Percentiles rank a stretch among this genome's conserved stretches.
Conservation (phyloP, 441 rosid genomes). For the Brassica hybrid region DNA sequence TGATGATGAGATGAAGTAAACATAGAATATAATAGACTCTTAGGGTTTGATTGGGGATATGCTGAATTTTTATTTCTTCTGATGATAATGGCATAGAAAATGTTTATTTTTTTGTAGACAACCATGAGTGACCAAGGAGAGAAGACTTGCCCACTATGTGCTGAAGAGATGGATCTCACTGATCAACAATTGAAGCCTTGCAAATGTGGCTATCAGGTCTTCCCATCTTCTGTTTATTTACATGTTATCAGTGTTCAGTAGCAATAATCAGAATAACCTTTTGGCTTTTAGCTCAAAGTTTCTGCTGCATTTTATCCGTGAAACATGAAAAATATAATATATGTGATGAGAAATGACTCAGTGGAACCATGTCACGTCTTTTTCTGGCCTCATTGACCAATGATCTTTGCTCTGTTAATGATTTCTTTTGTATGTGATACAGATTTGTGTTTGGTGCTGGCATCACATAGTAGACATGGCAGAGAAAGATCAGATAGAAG, state of each 20-base stretch:
- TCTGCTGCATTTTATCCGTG: too few species aligned
- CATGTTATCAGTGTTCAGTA: background rate
- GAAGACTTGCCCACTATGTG: constrained; percentile 77
- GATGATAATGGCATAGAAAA: background rate
- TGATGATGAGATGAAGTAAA: too few species aligned
- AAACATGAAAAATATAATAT: background rate
- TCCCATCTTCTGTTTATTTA: background rate
- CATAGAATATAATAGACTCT: background rate
- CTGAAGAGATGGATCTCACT: constrained; percentile 53
- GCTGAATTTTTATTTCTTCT: background rate
- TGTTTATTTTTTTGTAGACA: constrained; percentile 34
- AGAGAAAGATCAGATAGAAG: constrained; percentile 64
- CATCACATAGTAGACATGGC: constrained; percentile 78
- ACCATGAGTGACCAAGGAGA: constrained; percentile 90
- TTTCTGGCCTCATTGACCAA: background rate
- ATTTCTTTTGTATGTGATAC: constrained; percentile 6
- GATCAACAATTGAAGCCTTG: constrained; percentile 97
- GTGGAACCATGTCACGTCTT: background rate
- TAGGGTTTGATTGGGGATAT: constrained; percentile 13
- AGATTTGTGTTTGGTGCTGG: constrained; percentile 87
- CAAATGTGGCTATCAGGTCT: constrained; percentile 94
- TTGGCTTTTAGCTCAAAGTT: background rate
- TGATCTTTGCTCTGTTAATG: background rate
- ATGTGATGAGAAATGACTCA: background rate
- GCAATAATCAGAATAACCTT: background rate